A percentile compares a stretch with the other conserved stretches of the same genome.
Conservation (phyloP, 2,329 filamentous ascomycete genomes). For the Fusarium mexicanum region DNA sequence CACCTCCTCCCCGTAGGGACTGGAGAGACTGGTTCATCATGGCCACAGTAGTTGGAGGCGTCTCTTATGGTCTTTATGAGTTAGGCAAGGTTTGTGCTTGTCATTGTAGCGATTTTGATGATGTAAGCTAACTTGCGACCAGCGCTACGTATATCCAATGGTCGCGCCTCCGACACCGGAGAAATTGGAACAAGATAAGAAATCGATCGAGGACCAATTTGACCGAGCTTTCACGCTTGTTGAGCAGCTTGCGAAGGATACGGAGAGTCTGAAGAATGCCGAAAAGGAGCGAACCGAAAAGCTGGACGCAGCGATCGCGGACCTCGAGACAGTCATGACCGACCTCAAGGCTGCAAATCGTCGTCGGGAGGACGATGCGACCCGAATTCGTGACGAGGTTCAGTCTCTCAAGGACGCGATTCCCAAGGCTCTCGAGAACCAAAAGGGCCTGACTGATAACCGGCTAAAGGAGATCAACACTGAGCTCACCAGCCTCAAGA, state of each 20-base stretch:
- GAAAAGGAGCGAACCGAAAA: conserved; percentile 86
- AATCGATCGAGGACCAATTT: conserved; percentile 91
- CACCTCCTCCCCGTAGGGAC: conserved; percentile 78
- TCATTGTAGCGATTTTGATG: not conserved
- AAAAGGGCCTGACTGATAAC: conserved; percentile 84
- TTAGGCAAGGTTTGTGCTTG: conserved; percentile 77
- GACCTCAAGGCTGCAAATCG: conserved; percentile 85
- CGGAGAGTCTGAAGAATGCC: conserved; percentile 83
- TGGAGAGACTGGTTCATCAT: conserved; percentile 99
- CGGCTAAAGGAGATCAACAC: conserved; percentile 84
- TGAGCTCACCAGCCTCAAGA: conserved; percentile 93
- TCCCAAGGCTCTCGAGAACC: conserved; percentile 86
- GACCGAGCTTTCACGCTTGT: conserved; percentile 90
- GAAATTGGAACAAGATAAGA: conserved; percentile 93
- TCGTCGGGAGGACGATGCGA: conserved; percentile 86
- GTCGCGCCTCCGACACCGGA: conserved; percentile 94
- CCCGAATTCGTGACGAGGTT: conserved; percentile 87
- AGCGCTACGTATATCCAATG: conserved; percentile 91
- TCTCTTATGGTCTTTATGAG: conserved; percentile 88
- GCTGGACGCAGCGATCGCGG: conserved; percentile 81
- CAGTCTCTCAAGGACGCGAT: conserved; percentile 83
- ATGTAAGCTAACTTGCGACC: conserved; percentile 21
- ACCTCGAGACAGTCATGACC: conserved; percentile 83
- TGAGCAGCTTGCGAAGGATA: conserved; percentile 92
- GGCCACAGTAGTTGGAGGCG: conserved; percentile 91